Conservation (phyloP, 2,329 filamentous ascomycete species). For the Penicillium olsonii region DNA sequence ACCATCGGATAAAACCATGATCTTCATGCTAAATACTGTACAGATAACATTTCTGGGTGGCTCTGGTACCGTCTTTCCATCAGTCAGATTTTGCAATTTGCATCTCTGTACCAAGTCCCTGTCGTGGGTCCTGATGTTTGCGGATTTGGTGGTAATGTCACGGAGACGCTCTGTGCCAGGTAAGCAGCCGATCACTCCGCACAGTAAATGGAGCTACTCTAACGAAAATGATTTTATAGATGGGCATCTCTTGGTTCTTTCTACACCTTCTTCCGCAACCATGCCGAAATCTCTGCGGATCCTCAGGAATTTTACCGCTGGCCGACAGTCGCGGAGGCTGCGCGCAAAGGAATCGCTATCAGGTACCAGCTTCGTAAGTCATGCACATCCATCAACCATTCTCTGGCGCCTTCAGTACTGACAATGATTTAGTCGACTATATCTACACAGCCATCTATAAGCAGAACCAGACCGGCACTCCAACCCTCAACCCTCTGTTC, state of each 20-base stretch:
- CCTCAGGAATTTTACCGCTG: slow-evolving; percentile 73
- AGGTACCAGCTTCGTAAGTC: slow-evolving; percentile 62
- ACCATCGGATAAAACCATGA: neutral
- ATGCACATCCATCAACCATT: too few species aligned
- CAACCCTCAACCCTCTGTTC: slow-evolving; percentile 68
- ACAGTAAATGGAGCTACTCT: neutral
- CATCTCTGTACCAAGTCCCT: slow-evolving; percentile 65
- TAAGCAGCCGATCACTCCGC: neutral
- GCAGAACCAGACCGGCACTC: slow-evolving; percentile 63
- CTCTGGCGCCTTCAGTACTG: too few species aligned
- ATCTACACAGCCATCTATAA: slow-evolving; percentile 70
- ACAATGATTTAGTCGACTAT: slow-evolving; percentile 59
- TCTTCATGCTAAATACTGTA: neutral
- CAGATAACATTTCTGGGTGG: slow-evolving; percentile 14
- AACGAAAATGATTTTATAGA: slow-evolving; percentile 1
- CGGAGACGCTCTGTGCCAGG: slow-evolving; percentile 67
- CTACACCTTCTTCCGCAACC: slow-evolving; percentile 73
- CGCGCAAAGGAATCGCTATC: slow-evolving; percentile 67
- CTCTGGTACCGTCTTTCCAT: slow-evolving; percentile 58
- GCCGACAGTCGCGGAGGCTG: slow-evolving; percentile 62
- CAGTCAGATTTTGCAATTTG: slow-evolving; percentile 60
- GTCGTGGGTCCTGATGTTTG: slow-evolving; percentile 73
- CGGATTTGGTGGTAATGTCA: slow-evolving; percentile 69
- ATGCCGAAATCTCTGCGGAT: slow-evolving; percentile 57
- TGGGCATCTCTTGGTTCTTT: slow-evolving; percentile 74